These are phyloP conservation scores for Cyclocybe cylindracea DNA, from an alignment of 768 basidiomycete genomes.

Conservation along the genomic window DNA sequence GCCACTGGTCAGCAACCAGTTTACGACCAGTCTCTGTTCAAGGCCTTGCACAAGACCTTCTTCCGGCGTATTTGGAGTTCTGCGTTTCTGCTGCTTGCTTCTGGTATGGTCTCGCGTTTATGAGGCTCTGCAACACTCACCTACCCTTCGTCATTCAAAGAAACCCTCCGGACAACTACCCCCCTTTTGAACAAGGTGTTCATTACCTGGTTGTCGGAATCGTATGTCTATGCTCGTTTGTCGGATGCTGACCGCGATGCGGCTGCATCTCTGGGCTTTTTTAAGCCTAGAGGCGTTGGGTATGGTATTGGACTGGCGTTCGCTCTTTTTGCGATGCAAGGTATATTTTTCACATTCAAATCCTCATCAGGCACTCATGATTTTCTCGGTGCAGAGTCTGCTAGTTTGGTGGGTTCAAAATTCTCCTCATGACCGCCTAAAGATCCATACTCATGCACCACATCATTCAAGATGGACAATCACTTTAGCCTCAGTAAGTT, in stretches of 20 bases:
- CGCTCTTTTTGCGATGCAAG: slow-evolving; percentile 63
- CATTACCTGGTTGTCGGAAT: slow-evolving; percentile 56
- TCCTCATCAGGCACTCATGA: not conserved
- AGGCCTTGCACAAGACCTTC: slow-evolving; percentile 49
- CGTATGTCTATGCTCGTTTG: slow-evolving; percentile 42
- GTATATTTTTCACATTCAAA: slow-evolving; percentile 22
- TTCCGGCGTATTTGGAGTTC: slow-evolving; percentile 46
- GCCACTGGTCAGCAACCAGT: slow-evolving; percentile 7
- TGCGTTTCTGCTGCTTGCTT: slow-evolving; percentile 48
- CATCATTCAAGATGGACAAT: slow-evolving; percentile 35
- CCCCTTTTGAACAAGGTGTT: slow-evolving; percentile 61
- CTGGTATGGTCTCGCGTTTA: slow-evolving; percentile 27
- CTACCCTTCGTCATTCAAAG: slow-evolving; percentile 15
- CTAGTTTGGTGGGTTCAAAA: slow-evolving; percentile 38
- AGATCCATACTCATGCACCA: not conserved
- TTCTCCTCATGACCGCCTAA: not conserved
- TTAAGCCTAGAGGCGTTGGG: slow-evolving; percentile 49
- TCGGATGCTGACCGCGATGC: slow-evolving; percentile 36
- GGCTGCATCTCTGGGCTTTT: slow-evolving; percentile 23
- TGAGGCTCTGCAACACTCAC: not conserved
- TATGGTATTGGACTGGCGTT: slow-evolving; percentile 64
- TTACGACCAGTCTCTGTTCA: slow-evolving; percentile 52
- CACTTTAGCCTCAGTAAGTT: slow-evolving; percentile 43
- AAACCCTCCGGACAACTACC: slow-evolving; percentile 52
- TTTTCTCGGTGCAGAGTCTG: slow-evolving; percentile 29